Evolutionary conservation across 768 basidiomycete genomes (phyloP).

Genomic region (Aureoboletus auriporus): DNA sequence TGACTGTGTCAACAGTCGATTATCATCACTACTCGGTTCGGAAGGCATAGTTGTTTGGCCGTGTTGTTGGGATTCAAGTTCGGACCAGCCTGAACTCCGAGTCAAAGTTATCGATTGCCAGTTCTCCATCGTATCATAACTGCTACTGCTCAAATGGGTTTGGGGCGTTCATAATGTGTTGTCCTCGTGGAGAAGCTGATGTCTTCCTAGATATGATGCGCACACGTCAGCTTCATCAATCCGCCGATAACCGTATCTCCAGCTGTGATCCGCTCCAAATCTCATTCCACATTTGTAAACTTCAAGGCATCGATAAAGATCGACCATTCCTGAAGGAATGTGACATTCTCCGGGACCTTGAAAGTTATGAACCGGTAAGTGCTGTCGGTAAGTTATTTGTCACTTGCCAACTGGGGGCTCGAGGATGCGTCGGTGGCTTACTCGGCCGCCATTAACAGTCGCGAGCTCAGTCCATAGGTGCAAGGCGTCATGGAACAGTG

Average conservation of each 20-base stretch:
- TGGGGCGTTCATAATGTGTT: no score
- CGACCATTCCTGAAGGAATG: neutral
- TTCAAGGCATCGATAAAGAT: no score
- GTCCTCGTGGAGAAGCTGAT: no score
- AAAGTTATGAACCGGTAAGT: neutral
- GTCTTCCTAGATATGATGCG: no score
- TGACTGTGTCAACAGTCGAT: conserved; percentile 24
- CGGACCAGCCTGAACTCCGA: no score
- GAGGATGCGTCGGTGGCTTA: neutral
- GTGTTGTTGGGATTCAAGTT: neutral
- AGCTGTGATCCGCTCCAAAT: neutral
- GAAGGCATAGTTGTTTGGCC: neutral
- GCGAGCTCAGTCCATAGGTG: conserved; percentile 1
- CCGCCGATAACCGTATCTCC: neutral
- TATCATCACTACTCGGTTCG: neutral
- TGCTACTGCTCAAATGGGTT: no score
- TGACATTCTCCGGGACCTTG: neutral
- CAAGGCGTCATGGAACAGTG: neutral
- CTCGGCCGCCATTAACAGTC: neutral
- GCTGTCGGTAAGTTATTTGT: neutral
- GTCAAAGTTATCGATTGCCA: no score
- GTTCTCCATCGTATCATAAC: no score
- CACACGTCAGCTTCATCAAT: neutral
- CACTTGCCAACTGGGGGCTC: neutral
- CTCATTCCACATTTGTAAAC: no score